Base-by-base conservation (phyloP, 1,284 basidiomycete genomes). In the Earliella scabrosa region DNA sequence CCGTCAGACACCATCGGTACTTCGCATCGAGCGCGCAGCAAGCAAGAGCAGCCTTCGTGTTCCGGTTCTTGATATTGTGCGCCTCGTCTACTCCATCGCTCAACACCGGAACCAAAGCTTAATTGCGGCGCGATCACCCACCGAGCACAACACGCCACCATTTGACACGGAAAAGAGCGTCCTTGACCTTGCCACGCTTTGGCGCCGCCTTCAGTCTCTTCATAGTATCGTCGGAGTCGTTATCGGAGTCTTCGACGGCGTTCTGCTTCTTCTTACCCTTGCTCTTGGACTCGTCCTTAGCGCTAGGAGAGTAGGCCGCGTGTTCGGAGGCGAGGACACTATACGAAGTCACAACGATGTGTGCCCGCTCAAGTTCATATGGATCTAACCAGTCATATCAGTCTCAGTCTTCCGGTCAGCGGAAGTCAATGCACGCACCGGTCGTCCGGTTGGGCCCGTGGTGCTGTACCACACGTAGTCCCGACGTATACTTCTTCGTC, bases 51-150 rank as follows among this genome's bases (percentile, higher is more conserved):
- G 84, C 82, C 70, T 95, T 92, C 0, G 96, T 93, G 31, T 82
- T 89, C 56, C 86, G 80, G 67, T 98, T 97, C 81, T 98, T 98
- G 78, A 99, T 98, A 67, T 92, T 95, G 69, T 99, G 97, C 0
- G 97, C 97, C 71, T 99, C 97, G 68, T 98, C 95, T 94, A 54
- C 43, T 27, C 35, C 16, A 18, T 29, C 10, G 13, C 13, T 21
- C 20, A 29, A 9, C 21, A n/a, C n/a, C n/a, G n/a, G n/a, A n/a
- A n/a, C n/a, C n/a, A n/a, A n/a, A n/a, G n/a, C n/a, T n/a, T n/a
- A n/a, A n/a, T n/a, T n/a, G n/a, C n/a, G n/a, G n/a, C 9, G 10
- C 34, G 16, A 6, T 3, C 4, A 8, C 76, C 24, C 59, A 93
- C 93, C 93, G 0, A 97, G 79, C 16, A 97, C 91, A 49, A 97